Conservation (phyloP, 2,329 filamentous ascomycete species). For the Trichophyton simii region DNA sequence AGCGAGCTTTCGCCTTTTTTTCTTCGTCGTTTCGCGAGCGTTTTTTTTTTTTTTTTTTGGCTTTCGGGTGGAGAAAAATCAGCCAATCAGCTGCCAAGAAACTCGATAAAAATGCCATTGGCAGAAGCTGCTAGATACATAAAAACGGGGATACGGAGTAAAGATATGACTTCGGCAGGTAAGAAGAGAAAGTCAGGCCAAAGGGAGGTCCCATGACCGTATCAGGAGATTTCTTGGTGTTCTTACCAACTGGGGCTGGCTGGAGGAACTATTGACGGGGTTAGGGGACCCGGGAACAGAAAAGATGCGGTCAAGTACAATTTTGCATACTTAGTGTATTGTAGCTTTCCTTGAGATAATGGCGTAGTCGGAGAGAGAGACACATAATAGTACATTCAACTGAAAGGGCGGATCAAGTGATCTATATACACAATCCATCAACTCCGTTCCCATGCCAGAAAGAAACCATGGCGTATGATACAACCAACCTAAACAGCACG, state of each 20-base stretch:
- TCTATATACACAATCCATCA: slow-evolving; percentile 8
- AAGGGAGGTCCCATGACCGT: too few relatives aligned
- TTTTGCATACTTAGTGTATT: background rate
- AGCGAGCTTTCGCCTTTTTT: too few relatives aligned
- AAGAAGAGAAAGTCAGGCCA: too few relatives aligned
- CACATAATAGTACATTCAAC: slow-evolving; percentile 4
- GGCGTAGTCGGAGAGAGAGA: background rate
- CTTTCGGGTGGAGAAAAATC: background rate
- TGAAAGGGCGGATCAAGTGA: slow-evolving; percentile 1
- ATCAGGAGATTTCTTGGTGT: too few relatives aligned
- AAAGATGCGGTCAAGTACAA: background rate
- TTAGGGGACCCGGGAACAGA: background rate
- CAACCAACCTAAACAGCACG: slow-evolving; percentile 41
- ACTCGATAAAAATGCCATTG: too few relatives aligned
- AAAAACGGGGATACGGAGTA: too few relatives aligned
- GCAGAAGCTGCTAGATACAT: too few relatives aligned
- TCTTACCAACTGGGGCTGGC: too few relatives aligned
- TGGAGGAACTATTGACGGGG: too few relatives aligned
- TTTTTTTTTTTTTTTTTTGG: background rate
- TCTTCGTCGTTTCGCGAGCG: too few relatives aligned
- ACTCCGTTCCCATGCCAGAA: slow-evolving; percentile 10
- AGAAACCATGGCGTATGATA: slow-evolving; percentile 7
- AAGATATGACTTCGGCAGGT: too few relatives aligned
- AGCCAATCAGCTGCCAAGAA: background rate
- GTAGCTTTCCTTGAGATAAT: background rate